Conservation (phyloP, 108 stramenopile genomes). For the Nitzschia sp. region DNA sequence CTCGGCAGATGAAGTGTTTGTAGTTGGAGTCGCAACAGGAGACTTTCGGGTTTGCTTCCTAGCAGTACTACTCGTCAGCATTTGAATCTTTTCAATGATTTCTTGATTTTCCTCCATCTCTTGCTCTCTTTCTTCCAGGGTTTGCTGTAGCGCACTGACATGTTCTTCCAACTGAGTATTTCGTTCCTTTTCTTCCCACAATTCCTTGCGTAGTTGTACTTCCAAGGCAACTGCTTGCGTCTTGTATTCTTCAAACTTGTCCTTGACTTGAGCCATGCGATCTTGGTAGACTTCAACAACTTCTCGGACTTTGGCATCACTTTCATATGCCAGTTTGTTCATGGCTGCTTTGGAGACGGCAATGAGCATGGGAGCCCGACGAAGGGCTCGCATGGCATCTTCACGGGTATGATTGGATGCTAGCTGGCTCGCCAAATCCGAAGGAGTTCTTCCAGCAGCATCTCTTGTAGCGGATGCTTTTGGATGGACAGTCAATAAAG, state of each 20-base stretch:
- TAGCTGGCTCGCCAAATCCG: slow-evolving; percentile 6
- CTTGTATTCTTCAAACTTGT: slow-evolving; percentile 18
- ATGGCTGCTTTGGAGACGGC: slow-evolving; percentile 9
- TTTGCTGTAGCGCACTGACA: not conserved
- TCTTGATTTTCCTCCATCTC: slow-evolving; percentile 2
- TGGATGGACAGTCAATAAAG: slow-evolving; percentile 15
- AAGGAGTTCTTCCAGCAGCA: slow-evolving; percentile 8
- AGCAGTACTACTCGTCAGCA: not conserved
- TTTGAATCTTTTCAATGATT: slow-evolving; percentile 16
- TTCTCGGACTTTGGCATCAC: slow-evolving; percentile 12
- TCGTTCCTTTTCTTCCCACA: slow-evolving; percentile 20
- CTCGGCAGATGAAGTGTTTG: not conserved
- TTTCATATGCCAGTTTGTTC: slow-evolving; percentile 13
- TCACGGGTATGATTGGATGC: slow-evolving; percentile 2
- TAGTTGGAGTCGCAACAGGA: not conserved
- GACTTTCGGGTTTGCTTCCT: not conserved
- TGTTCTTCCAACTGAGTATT: slow-evolving; percentile 6
- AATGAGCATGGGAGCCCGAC: slow-evolving; percentile 14
- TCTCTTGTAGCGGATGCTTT: slow-evolving; percentile 12
- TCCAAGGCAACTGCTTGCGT: slow-evolving; percentile 13
- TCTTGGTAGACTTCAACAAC: slow-evolving; percentile 22
- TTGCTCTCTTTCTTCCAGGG: slow-evolving; percentile 6
- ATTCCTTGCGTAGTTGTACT: slow-evolving; percentile 19
- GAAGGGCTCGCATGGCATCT: slow-evolving; percentile 2
- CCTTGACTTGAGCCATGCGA: slow-evolving; percentile 14